Conservation (phyloP, 768 basidiomycete species). For the Lentinula guzmanii region DNA sequence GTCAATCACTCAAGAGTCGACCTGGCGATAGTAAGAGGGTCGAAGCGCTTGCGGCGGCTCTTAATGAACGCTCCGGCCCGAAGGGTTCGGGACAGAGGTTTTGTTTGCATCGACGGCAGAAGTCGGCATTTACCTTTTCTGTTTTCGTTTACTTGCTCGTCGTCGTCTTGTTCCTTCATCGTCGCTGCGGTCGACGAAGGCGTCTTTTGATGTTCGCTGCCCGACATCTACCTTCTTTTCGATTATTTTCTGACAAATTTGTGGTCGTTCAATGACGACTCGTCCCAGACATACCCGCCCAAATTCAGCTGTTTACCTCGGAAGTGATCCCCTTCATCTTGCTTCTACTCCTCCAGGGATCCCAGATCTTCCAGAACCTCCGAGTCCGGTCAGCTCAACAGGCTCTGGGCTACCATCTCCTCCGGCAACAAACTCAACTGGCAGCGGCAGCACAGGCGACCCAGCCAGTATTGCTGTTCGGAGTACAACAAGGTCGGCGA, state of each 20-base stretch:
- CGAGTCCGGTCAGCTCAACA: slow-evolving; percentile 49
- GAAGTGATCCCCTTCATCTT: slow-evolving; percentile 29
- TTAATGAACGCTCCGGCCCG: no score
- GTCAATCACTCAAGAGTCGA: no score
- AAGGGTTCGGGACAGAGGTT: no score
- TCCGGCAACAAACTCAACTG: slow-evolving; percentile 81
- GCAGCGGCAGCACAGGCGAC: slow-evolving; percentile 71
- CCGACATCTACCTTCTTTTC: neutral
- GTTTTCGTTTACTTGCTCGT: neutral
- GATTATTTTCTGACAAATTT: slow-evolving; percentile 1
- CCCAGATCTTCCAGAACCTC: slow-evolving; percentile 67
- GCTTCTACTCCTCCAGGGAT: slow-evolving; percentile 35
- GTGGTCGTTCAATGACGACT: slow-evolving; percentile 36
- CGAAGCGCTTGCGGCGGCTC: no score
- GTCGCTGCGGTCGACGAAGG: slow-evolving; percentile 8
- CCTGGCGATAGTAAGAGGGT: no score
- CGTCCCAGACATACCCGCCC: slow-evolving; percentile 34
- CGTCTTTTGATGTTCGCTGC: neutral
- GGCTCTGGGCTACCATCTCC: slow-evolving; percentile 76
- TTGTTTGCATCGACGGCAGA: no score
- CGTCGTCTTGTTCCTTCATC: neutral
- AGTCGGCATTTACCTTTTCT: neutral
- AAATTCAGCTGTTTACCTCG: slow-evolving; percentile 56
- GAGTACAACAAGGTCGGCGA: slow-evolving; percentile 12
- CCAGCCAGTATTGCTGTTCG: slow-evolving; percentile 36